Evolutionary conservation across 129 eudicot species (phyloP).

Genomic region (Artemisia annua): DNA sequence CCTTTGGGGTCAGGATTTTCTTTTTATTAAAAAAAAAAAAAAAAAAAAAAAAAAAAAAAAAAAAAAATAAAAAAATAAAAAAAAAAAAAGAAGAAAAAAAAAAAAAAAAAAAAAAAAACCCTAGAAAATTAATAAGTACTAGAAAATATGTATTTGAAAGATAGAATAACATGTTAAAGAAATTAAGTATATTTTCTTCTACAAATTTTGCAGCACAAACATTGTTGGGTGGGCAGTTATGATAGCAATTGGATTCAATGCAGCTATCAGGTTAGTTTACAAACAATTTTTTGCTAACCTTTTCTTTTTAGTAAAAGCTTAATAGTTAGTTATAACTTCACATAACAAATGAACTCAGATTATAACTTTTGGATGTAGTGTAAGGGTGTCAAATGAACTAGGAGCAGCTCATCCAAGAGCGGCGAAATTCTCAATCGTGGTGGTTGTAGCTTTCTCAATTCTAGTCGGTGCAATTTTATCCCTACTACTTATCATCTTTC

Average conservation of each 20-base stretch:
- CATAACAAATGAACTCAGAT: background rate
- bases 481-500: slow-evolving; percentile 20
- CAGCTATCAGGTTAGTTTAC: slow-evolving; percentile 40
- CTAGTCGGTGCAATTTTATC: slow-evolving; percentile 26
- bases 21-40: too few species aligned
- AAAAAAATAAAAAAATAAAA: too few species aligned
- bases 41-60: too few species aligned
- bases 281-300: background rate
- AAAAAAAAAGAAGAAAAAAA: too few species aligned
- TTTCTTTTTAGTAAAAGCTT: background rate
- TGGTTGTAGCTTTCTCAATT: slow-evolving; percentile 37
- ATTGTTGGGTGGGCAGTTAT: slow-evolving; percentile 52
- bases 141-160: too few species aligned
- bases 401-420: slow-evolving; percentile 59
- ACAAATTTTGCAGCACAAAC: slow-evolving; percentile 45
- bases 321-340: background rate
- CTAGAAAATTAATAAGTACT: too few species aligned
- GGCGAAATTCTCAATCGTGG: slow-evolving; percentile 52
- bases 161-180: too few species aligned
- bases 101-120: too few species aligned
- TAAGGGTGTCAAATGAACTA: slow-evolving; percentile 53
- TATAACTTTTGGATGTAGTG: slow-evolving; percentile 28
- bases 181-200: background rate
- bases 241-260: slow-evolving; percentile 48
- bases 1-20: too few species aligned